Conservation (phyloP, 2,329 filamentous ascomycete genomes). For the Coniochaeta ligniaria region DNA sequence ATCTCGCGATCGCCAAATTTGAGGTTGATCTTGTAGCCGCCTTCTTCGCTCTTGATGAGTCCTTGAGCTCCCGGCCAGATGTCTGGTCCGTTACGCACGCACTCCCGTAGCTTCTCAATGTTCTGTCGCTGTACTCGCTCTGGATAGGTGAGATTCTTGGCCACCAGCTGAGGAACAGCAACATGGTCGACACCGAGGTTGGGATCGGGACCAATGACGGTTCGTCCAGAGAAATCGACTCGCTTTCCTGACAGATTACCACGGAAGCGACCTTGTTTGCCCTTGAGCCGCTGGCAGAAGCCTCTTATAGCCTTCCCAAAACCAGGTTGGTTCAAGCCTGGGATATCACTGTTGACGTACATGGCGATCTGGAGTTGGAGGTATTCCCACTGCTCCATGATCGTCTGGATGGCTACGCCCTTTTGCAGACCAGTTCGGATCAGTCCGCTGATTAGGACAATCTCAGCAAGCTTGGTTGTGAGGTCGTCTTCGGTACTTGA, state of each 20-base stretch:
- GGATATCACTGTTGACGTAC: conserved; percentile 96
- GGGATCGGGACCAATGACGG: conserved; percentile 95
- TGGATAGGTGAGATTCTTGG: conserved; percentile 92
- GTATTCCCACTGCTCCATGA: conserved; percentile 99
- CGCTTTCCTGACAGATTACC: conserved; percentile 96
- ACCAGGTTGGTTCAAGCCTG: conserved; percentile 81
- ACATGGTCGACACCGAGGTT: conserved; percentile 92
- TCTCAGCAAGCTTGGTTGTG: conserved; percentile 94
- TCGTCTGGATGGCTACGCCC: conserved; percentile 76
- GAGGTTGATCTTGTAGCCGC: conserved; percentile 63
- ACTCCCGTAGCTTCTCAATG: conserved; percentile 68
- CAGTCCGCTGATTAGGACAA: conserved; percentile 84
- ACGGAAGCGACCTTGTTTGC: conserved; percentile 94
- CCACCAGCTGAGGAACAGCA: conserved; percentile 84
- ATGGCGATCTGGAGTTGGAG: conserved; percentile 91
- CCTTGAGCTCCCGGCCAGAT: conserved; percentile 85
- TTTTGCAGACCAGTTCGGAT: conserved; percentile 77
- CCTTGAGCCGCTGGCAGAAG: conserved; percentile 91
- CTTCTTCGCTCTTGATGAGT: conserved; percentile 61
- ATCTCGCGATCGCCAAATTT: conserved; percentile 66
- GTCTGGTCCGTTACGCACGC: conserved; percentile 67
- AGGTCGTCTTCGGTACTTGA: conserved; percentile 95
- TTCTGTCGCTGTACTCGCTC: conserved; percentile 83
- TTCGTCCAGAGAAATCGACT: conserved; percentile 95
- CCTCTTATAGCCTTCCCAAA: conserved; percentile 85